Conservation (phyloP, 140 eudicot genomes). For the Flaveria floridana region DNA sequence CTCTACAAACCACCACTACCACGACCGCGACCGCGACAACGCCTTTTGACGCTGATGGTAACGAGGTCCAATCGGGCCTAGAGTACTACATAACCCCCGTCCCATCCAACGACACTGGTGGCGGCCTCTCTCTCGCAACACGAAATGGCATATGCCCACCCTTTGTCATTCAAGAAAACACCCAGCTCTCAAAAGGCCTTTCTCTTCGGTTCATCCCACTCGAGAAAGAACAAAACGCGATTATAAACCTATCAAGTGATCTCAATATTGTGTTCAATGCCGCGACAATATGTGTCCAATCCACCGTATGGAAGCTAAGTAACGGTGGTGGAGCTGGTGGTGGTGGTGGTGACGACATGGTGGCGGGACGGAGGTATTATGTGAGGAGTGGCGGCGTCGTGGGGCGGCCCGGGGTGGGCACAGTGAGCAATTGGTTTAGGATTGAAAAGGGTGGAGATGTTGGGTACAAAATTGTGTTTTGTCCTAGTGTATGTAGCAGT, state of each 20-base stretch:
- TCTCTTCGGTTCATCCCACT: slow-evolving; percentile 49
- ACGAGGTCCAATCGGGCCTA: slow-evolving; percentile 43
- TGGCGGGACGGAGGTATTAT: slow-evolving; percentile 44
- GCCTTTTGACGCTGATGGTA: slow-evolving; percentile 52
- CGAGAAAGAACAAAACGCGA: slow-evolving; percentile 32
- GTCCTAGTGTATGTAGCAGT: slow-evolving; percentile 62
- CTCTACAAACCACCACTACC: slow-evolving; percentile 10
- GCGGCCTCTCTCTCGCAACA: slow-evolving; percentile 61
- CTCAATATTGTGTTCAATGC: slow-evolving; percentile 59
- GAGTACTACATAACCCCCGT: slow-evolving; percentile 47
- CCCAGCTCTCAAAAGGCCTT: slow-evolving; percentile 50
- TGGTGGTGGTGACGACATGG: slow-evolving; percentile 32
- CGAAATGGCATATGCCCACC: slow-evolving; percentile 57
- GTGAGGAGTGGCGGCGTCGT: slow-evolving; percentile 59
- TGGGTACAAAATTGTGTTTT: slow-evolving; percentile 67
- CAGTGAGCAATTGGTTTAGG: slow-evolving; percentile 69
- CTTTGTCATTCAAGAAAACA: slow-evolving; percentile 52
- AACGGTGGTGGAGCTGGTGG: slow-evolving; percentile 17
- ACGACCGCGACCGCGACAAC: neutral
- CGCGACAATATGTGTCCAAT: slow-evolving; percentile 65
- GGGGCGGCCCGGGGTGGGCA: slow-evolving; percentile 55
- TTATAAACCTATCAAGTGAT: slow-evolving; percentile 52
- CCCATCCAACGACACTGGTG: slow-evolving; percentile 38
- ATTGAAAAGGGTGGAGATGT: slow-evolving; percentile 48
- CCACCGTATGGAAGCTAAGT: slow-evolving; percentile 63